Evolutionary conservation across 2,329 filamentous ascomycete species (phyloP), one percentile per base, ranked within the genome.

Genomic region (Incumbomyces lentus): DNA sequence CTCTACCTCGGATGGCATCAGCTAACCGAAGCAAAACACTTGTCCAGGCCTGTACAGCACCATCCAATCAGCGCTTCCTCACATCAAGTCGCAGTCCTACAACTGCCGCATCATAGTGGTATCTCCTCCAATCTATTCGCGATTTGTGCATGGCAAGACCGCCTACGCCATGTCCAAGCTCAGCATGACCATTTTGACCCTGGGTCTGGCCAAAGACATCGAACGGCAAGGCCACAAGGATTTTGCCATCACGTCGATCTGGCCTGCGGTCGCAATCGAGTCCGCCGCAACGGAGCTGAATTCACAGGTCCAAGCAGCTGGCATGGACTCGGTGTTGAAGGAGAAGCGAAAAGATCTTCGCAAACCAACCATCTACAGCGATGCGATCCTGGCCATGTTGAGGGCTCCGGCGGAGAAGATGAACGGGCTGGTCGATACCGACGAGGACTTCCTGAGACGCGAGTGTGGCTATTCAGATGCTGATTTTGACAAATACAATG

Each of bases 71-170:
- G 66, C 72, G 2, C 69, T 92, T 16, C 85, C 86, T 2, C 70
- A 81, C 49, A 52, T 53, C 32, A 44, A 30, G 26, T 6, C n/a
- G 2, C 38, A 43, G 19, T 13, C 11, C 31, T 74, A 71, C 65
- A 71, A 68, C 19, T 84, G 79, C 0, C 67, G 86, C 19, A 77
- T 93, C 51, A 68, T 93, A 38, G 83, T 92, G 46, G 82, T 93
- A 46, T 84, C 80, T 58, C 87, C 87, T 18, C 86, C 86, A 1
- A 89, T 93, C 48, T 93, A 93, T 64, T 84, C 78, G 52, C 74
- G 87, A 26, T 93, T 93, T 64, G 89, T 92, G 63, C 68, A 84
- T 17, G 87, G 86, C 10, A 93, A 93, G 73, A 85, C 86, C 1
- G 85, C 83, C 12, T 93, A 93, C 65, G 85, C 87, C 0, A 76